Base-by-base conservation (phyloP, 805 yeast genomes). In the Suhomyces emberorum region DNA sequence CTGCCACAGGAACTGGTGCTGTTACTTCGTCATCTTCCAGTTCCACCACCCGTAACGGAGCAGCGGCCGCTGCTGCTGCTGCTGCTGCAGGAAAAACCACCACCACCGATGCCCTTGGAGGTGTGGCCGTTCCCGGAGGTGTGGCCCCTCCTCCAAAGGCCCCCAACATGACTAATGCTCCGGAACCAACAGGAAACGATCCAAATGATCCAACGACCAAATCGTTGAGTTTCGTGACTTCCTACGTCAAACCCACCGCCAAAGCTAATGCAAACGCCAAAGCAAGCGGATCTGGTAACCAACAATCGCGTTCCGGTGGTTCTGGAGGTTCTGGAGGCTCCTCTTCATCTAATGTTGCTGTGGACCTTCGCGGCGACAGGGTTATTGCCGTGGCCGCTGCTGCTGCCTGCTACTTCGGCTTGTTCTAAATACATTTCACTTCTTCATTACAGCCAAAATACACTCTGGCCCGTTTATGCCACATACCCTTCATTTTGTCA, bases 221-320 rank as follows among this genome's bases (percentile, higher is more conserved):
- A 18, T 31, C 49, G 15, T 39, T 53, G 30, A 32, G 60, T 2
- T 60, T 61, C 38, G 47, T 66, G 28, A 64, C 71, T 21, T 52
- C 67, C 9, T 54, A 65, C 41, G 49, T 52, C 12, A 11, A 11
- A 9, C 26, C 26, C 7, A 14, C 12, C 26, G 49, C 52, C 15
- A 26, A 30, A 10, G 15, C 30, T 11, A 15, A 14, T 11, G 16
- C 5, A 21, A 11, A 27, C 7, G 15, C 10, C 22, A n/a, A 10
- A 17, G 28, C 28, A 4, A 14, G n/a, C 4, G 27, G 20, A 10
- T 10, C 22, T 51, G 35, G 26, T 33, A 6, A 16, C 28, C 14
- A 41, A 35, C 27, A 41, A 49, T 32, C 40, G 43, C 24, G 17
- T 21, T 12, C 30, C 16, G 30, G 27, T 15, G 34, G 28, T 25